These are phyloP conservation scores for Saccharomycodes ludwigii DNA, from an alignment of 805 yeast genomes.

Conservation along the genomic window DNA sequence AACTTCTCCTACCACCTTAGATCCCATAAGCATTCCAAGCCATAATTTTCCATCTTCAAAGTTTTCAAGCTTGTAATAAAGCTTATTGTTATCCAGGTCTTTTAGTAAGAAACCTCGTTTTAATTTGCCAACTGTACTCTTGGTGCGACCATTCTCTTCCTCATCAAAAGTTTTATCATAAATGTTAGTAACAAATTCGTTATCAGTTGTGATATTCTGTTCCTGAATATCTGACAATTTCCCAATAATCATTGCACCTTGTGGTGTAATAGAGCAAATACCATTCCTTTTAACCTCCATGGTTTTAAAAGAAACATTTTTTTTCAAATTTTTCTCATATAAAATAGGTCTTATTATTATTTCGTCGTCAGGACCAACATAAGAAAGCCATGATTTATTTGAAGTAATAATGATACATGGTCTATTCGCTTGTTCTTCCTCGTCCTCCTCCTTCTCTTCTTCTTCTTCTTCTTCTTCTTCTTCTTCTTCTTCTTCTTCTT, in stretches of 20 bases:
- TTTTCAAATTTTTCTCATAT: slow-evolving; percentile 10
- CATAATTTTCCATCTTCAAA: too few species aligned
- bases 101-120: too few species aligned
- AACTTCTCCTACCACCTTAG: too few species aligned
- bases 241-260: slow-evolving; percentile 20
- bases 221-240: slow-evolving; percentile 6
- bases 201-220: neutral
- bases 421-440: slow-evolving; percentile 5
- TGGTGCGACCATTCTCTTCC: too few species aligned
- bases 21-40: too few species aligned
- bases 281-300: slow-evolving; percentile 16
- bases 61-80: too few species aligned
- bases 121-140: too few species aligned
- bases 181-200: too few species aligned
- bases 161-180: too few species aligned
- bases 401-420: slow-evolving; percentile 22
- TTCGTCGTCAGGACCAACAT: slow-evolving; percentile 10
- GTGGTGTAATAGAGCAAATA: slow-evolving; percentile 15
- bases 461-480: slow-evolving; percentile 8
- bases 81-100: too few species aligned
- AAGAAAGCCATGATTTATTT: slow-evolving; percentile 24
- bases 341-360: slow-evolving; percentile 20
- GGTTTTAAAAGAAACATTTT: slow-evolving; percentile 13
- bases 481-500: slow-evolving; percentile 11
- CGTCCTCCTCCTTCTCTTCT: slow-evolving; percentile 6